Evolutionary conservation across 2,329 filamentous ascomycete species (phyloP).

Genomic region (Dothistroma septosporum): DNA sequence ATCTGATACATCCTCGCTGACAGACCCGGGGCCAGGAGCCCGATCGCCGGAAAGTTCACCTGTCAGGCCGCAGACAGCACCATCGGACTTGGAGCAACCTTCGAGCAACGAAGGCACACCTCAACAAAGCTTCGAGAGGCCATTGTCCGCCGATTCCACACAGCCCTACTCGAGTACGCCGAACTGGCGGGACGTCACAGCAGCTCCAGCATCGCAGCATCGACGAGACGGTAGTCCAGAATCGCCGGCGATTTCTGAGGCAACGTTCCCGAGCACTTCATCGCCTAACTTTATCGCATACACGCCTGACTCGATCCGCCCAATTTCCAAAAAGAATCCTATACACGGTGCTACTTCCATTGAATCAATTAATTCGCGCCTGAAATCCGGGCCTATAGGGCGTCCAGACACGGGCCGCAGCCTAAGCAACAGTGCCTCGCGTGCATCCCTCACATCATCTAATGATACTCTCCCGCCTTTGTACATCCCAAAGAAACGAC

Average conservation of each 20-base stretch:
- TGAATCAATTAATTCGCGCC: constrained; percentile 32
- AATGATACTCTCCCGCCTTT: constrained; percentile 32
- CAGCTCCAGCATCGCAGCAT: constrained; percentile 14
- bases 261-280: constrained; percentile 19
- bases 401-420: constrained; percentile 21
- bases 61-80: constrained; percentile 15
- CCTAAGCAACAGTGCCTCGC: constrained; percentile 24
- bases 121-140: constrained; percentile 14
- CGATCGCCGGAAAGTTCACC: constrained; percentile 14
- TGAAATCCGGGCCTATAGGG: constrained; percentile 20
- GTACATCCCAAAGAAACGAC: constrained; percentile 32
- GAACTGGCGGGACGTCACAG: constrained; percentile 16
- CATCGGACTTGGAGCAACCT: constrained; percentile 14
- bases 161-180: constrained; percentile 14
- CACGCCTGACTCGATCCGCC: constrained; percentile 16
- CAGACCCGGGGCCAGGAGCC: constrained; percentile 15
- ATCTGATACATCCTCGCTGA: constrained; percentile 21
- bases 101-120: constrained; percentile 9
- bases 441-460: constrained; percentile 23
- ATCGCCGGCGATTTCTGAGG: constrained; percentile 21
- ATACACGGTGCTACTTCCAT: constrained; percentile 24
- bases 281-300: constrained; percentile 33
- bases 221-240: constrained; percentile 12
- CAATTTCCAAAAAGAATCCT: constrained; percentile 13
- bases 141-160: constrained; percentile 17